These are phyloP conservation scores for Alisma plantagoaquatica DNA, from an alignment of 106 monocot genomes.

Conservation along the genomic window DNA sequence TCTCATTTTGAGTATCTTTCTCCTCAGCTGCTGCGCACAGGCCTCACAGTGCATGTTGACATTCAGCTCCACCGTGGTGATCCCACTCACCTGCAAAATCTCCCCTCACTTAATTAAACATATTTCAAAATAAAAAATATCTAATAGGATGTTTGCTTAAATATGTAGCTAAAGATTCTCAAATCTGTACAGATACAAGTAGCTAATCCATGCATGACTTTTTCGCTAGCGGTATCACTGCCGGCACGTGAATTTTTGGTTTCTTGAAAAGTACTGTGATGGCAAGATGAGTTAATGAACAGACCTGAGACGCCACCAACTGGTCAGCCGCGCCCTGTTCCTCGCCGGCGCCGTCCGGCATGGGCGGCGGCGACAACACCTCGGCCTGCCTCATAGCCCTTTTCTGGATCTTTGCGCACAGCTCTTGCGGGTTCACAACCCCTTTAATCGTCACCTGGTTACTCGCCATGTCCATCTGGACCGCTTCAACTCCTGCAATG, in stretches of 20 bases:
- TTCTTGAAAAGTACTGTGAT: not conserved
- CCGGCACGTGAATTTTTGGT: not conserved
- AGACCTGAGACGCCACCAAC: constrained; percentile 29
- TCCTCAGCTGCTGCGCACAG: constrained; percentile 72
- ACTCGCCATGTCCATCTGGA: constrained; percentile 55
- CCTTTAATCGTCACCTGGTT: constrained; percentile 68
- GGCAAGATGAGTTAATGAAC: not conserved
- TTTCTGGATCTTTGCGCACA: constrained; percentile 48
- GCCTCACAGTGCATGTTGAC: constrained; percentile 98
- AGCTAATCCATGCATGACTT: not conserved
- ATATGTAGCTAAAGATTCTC: not conserved
- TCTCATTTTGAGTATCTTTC: constrained; percentile 71
- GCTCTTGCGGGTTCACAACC: constrained; percentile 55
- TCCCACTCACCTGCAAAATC: constrained; percentile 41
- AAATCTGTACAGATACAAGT: not conserved
- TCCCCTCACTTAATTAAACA: no score
- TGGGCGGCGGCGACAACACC: constrained; percentile 46
- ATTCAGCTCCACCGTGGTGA: constrained; percentile 53
- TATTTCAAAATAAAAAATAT: no score
- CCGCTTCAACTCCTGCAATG: constrained; percentile 65
- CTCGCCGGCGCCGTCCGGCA: constrained; percentile 6
- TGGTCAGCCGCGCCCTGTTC: constrained; percentile 19
- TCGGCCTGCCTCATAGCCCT: constrained; percentile 44
- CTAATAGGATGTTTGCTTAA: not conserved
- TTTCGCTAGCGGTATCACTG: not conserved